Percentiles rank a stretch among this genome's conserved stretches.
phyloP scores from a whole-genome alignment of 371 early-diverging fungal genomes.

The Lichtheimia ramosa region DNA sequence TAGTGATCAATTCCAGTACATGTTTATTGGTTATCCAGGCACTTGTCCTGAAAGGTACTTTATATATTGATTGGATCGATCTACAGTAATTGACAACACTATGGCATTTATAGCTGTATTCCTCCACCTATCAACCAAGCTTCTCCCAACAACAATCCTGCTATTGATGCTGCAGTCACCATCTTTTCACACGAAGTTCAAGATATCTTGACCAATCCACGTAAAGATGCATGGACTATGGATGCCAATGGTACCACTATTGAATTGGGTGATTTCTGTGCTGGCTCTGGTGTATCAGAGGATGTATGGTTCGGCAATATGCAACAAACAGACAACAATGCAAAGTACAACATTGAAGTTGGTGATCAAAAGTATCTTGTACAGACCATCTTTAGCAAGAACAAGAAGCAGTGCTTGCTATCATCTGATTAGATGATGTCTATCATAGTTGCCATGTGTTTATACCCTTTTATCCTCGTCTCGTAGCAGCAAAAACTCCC shows the following conservation, averaged over 20 bases:
- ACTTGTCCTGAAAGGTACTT: conserved; percentile 26
- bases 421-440: conserved; percentile 1
- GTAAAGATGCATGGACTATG: conserved; percentile 45
- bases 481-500: too few relatives aligned
- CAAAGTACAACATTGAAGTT: conserved; percentile 42
- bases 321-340: conserved; percentile 14
- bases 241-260: conserved; percentile 13
- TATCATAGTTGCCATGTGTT: too few relatives aligned
- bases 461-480: too few relatives aligned
- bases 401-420: conserved; percentile 35
- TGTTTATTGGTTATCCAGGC: conserved; percentile 50
- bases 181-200: conserved; percentile 57
- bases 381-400: conserved; percentile 45
- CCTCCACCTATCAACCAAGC: conserved; percentile 24
- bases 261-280: conserved; percentile 54
- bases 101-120: conserved; percentile 26
- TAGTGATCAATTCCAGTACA: conserved; percentile 47
- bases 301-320: conserved; percentile 38
- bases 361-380: conserved; percentile 41
- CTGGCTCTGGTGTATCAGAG: conserved; percentile 25
- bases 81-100: not conserved
- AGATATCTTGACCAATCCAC: conserved; percentile 52
- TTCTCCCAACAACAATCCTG: conserved; percentile 48
- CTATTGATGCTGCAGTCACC: conserved; percentile 51
- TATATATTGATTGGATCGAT: not conserved